Evolutionary conservation across 805 yeast genomes (phyloP), one percentile per base, ranked within the genome.

Genomic region (Wickerhamiella hasegawae): DNA sequence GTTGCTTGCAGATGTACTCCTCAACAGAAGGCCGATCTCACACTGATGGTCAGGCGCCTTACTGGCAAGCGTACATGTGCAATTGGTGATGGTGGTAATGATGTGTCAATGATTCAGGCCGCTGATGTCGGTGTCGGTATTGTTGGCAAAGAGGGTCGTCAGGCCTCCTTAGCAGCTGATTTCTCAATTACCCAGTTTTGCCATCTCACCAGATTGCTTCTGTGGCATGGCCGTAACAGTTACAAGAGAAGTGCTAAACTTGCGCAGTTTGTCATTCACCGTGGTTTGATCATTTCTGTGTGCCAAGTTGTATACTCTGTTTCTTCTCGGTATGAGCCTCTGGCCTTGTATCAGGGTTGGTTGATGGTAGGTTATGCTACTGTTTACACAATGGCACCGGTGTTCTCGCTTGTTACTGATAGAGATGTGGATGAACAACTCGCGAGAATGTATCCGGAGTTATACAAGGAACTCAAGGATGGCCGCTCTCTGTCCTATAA

Each of bases 51-150:
- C 43, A 69, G 85, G 48, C 70, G 69, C 40, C 59, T 71, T 21
- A 90, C 97, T 0, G 81, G 82, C 4, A 82, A 81, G 51, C 63
- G 98, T 34, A 96, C 87, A 2, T 87, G 97, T 45, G 90, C 97
- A 51, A 92, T 90, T 45, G 99, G 99, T 38, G 99, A 90, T 57
- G 99, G 99, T 49, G 99, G 99, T 48, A 90, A 90, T 51, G 99
- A 90, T 58, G 99, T 90, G 23, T 80, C 93, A 47, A 90, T 90
- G 99, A 90, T 90, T 45, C 98, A 90, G 58, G 78, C 92, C 45
- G 98, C 99, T 1, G 95, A 92, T 60, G 95, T 90, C 8, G 99
- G 99, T 40, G 94, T 90, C 20, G 99, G 99, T 38, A 90, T 90
- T 45, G 98, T 90, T 16, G 99, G 99, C 25, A 90, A 90, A 55